Conservation (phyloP, 1,139 yeast genomes). For the Pichia inconspicua region DNA sequence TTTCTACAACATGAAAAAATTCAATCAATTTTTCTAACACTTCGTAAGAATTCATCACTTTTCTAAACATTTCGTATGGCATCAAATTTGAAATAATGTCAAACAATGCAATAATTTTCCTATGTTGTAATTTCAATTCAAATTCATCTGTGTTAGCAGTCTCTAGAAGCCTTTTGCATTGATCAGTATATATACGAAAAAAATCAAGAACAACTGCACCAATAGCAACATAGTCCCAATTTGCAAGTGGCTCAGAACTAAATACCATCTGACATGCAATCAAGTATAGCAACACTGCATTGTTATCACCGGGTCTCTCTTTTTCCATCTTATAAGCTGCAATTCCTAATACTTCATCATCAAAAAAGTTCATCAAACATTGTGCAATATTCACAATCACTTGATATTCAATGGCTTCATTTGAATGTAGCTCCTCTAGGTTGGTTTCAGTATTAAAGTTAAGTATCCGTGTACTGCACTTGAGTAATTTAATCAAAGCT, state of each 20-base stretch:
- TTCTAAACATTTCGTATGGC: conserved; percentile 43
- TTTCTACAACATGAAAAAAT: conserved; percentile 43
- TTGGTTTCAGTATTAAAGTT: conserved; percentile 2
- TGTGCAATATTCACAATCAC: conserved; percentile 5
- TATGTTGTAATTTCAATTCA: conserved; percentile 12
- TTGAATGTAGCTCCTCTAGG: conserved; percentile 2
- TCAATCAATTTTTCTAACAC: conserved; percentile 39
- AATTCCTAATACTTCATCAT: conserved; percentile 9
- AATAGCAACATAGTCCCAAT: conserved; percentile 9
- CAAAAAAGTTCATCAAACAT: conserved; percentile 2
- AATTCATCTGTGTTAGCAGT: conserved; percentile 16
- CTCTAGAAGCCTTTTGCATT: conserved; percentile 11
- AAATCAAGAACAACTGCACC: conserved; percentile 28
- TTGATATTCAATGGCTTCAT: background rate
- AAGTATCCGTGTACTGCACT: conserved; percentile 2
- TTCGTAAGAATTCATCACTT: conserved; percentile 44
- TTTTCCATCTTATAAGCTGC: conserved; percentile 5
- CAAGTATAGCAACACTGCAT: conserved; percentile 2
- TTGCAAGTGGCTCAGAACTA: background rate
- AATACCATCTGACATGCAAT: conserved; percentile 8
- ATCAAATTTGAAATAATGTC: conserved; percentile 49
- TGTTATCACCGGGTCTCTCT: background rate
- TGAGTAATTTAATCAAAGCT: conserved; percentile 3
- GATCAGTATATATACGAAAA: conserved; percentile 25
- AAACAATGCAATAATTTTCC: conserved; percentile 27